Percentiles rank a stretch among this genome's conserved stretches.
These are phyloP conservation scores for Penstemon barbatus DNA, from an alignment of 257 asterid species.

Conservation along the genomic window DNA sequence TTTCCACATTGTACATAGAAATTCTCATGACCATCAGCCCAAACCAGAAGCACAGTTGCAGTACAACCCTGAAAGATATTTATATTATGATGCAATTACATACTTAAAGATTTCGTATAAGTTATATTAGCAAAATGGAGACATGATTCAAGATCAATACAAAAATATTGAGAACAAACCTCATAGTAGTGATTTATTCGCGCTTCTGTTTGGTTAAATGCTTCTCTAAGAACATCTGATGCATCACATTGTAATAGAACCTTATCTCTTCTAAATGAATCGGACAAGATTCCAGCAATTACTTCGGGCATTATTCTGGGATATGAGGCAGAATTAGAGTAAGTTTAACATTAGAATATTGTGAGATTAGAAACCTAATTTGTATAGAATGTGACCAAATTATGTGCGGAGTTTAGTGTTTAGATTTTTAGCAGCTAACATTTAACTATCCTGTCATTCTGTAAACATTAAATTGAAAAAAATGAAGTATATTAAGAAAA, in stretches of 20 bases:
- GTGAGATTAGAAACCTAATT: background rate
- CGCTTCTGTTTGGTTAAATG: slow-evolving; percentile 86
- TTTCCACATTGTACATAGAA: slow-evolving; percentile 89
- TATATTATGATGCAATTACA: slow-evolving; percentile 29
- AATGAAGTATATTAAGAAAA: background rate
- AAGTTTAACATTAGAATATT: slow-evolving; percentile 21
- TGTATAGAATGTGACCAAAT: background rate
- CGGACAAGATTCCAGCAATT: slow-evolving; percentile 75
- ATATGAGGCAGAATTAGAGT: slow-evolving; percentile 30
- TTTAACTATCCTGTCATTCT: too few relatives aligned
- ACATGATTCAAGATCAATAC: slow-evolving; percentile 13
- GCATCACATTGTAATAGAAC: slow-evolving; percentile 69
- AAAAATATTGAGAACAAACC: slow-evolving; percentile 49
- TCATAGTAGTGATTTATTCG: slow-evolving; percentile 78
- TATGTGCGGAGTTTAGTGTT: background rate
- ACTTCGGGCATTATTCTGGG: slow-evolving; percentile 88
- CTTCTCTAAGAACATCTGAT: slow-evolving; percentile 93
- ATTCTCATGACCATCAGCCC: slow-evolving; percentile 67
- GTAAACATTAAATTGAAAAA: too few relatives aligned
- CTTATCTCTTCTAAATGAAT: slow-evolving; percentile 67
- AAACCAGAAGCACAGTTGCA: slow-evolving; percentile 89
- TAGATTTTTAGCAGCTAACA: too few relatives aligned
- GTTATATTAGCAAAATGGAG: too few relatives aligned
- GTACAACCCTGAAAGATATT: slow-evolving; percentile 87
- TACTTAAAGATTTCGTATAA: background rate